phyloP scores from a whole-genome alignment of 805 yeast genomes.

The Candida loeiensis region DNA sequence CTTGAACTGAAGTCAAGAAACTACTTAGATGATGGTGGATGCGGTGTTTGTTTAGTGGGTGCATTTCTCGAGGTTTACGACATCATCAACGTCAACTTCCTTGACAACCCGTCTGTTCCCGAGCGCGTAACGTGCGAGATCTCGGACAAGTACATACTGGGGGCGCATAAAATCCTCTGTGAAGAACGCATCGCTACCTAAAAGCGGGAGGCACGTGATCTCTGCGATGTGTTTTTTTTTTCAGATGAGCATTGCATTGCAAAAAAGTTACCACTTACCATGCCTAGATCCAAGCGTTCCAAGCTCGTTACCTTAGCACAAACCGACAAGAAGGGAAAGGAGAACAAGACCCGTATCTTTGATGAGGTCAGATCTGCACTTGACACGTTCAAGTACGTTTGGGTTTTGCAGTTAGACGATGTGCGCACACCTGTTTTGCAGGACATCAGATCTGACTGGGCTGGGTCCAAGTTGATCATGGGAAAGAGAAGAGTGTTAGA shows the following conservation, averaged over 20 bases:
- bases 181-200: background rate
- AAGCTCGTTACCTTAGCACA: slow-evolving; percentile 93
- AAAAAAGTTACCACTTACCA: slow-evolving; percentile 22
- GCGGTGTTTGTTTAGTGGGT: no score
- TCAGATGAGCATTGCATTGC: slow-evolving; percentile 23
- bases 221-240: slow-evolving; percentile 3
- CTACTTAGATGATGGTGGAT: no score
- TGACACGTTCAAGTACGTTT: slow-evolving; percentile 71
- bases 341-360: slow-evolving; percentile 84
- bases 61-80: slow-evolving; percentile 15
- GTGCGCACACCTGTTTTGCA: slow-evolving; percentile 95
- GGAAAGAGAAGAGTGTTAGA: slow-evolving; percentile 93
- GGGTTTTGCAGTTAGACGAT: slow-evolving; percentile 85
- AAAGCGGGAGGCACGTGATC: no score
- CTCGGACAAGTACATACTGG: slow-evolving; percentile 10
- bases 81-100: slow-evolving; percentile 13
- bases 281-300: slow-evolving; percentile 98
- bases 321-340: slow-evolving; percentile 93
- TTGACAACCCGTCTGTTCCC: slow-evolving; percentile 13
- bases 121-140: slow-evolving; percentile 17
- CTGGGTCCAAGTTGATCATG: slow-evolving; percentile 80
- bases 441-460: slow-evolving; percentile 90
- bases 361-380: slow-evolving; percentile 84
- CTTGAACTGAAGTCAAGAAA: no score
- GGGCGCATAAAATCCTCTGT: background rate